Evolutionary conservation across 2,329 filamentous ascomycete genomes (phyloP), one percentile per base, ranked within the genome.

Genomic region (Neocucurbitaria cava): DNA sequence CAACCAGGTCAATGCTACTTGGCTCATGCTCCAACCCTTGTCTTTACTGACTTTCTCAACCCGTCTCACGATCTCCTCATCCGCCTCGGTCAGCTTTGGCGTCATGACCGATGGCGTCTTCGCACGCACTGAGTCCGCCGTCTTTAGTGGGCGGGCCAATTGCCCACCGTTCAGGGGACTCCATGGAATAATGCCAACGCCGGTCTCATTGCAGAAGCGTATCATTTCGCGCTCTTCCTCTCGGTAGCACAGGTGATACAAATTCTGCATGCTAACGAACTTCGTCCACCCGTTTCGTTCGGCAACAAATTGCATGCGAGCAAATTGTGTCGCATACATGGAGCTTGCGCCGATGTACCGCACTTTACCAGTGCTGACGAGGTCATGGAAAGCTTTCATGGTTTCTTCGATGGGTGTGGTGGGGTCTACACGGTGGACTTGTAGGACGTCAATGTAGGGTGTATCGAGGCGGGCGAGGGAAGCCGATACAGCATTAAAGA

Each of bases 21-120:
- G 81, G n/a, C 83, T 82, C 81, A 89, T 88, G 52, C 78, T 82
- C 56, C 81, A 74, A 0, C 78, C 79, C 61, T 80, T 80, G 70
- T 82, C 83, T 48, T 77, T 74, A 0, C 83, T 81, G 10, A 87
- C 52, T 65, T 86, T 80, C 70, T 85, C 78, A 2, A 86, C 81
- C 2, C 81, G 74, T 9, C 69, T 65, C 35, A 85, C 77, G 53
- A 83, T 85, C 62, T 71, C 74, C 60, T 78, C 65, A 53, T 85
- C 82, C 0, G 77, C 74, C 23, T 81, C 79, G 1, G 73, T 72
- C 41, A 54, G 49, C 44, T 46, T 49, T 20, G 39, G 50, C 28
- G 42, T 52, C 18, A 45, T 49, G 18, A 55, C 52, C 26, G 38
- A 39, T 42, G 54, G 44, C 18, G 49, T 46, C 33, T 54, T 46